Percentiles rank a stretch among this genome's conserved stretches.
These are phyloP conservation scores for Tolypocladium tropicale DNA, from an alignment of 2,329 filamentous ascomycete genomes.

Conservation along the genomic window DNA sequence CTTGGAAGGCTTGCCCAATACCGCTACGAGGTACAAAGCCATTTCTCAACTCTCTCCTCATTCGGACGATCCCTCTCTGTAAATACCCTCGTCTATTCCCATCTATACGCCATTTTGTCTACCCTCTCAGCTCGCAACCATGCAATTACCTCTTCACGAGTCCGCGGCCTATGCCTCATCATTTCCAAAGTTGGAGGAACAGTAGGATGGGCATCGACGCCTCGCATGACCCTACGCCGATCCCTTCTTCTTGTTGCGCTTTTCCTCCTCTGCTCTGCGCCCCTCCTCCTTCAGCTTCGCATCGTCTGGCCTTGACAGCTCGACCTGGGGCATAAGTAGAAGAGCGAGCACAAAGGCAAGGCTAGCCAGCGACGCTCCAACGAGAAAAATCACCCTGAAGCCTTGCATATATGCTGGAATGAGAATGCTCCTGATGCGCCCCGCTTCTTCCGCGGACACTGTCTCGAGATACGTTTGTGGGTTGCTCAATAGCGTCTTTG, in stretches of 20 bases:
- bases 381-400: constrained; percentile 27
- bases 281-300: constrained; percentile 24
- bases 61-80: too few relatives aligned
- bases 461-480: constrained; percentile 20
- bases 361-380: constrained; percentile 23
- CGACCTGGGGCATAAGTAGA: constrained; percentile 28
- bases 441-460: constrained; percentile 17
- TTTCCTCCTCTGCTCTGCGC: constrained; percentile 10
- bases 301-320: constrained; percentile 25
- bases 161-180: too few relatives aligned
- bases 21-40: too few relatives aligned
- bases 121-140: neutral
- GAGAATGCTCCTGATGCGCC: constrained; percentile 17
- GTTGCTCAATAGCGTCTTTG: constrained; percentile 19
- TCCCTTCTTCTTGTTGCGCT: constrained; percentile 4
- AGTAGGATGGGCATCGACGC: neutral
- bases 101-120: neutral
- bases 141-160: neutral
- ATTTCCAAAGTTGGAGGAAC: too few relatives aligned
- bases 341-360: constrained; percentile 25
- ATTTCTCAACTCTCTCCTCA: too few relatives aligned
- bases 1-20: too few relatives aligned
- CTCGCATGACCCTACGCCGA: neutral
- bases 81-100: neutral
- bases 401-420: constrained; percentile 24